phyloP scores from a whole-genome alignment of 371 early-diverging fungal genomes.

The Mucor irregularis region DNA sequence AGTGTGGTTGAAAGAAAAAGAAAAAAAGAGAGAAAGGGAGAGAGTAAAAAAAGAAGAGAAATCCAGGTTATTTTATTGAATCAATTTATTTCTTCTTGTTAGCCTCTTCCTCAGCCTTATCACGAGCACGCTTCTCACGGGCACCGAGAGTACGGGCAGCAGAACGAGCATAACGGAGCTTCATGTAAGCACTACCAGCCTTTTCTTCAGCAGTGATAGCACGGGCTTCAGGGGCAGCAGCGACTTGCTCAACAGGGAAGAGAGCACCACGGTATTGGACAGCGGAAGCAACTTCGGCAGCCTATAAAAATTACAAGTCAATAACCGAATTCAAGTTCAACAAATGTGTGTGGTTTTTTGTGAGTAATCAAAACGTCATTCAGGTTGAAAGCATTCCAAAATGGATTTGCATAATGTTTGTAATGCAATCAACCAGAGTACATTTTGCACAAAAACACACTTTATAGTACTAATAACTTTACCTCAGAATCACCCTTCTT shows the following conservation, averaged over 20 bases:
- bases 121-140: conserved; percentile 81
- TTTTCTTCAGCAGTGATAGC: conserved; percentile 87
- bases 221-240: conserved; percentile 74
- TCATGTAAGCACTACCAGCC: conserved; percentile 77
- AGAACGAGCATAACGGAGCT: conserved; percentile 90
- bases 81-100: conserved; percentile 55
- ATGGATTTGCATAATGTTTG: too few species aligned
- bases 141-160: conserved; percentile 82
- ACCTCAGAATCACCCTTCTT: conserved; percentile 76
- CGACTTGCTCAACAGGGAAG: conserved; percentile 74
- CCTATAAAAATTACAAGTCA: too few species aligned
- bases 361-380: too few species aligned
- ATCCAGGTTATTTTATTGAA: too few species aligned
- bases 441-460: background rate
- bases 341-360: too few species aligned
- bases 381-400: too few species aligned
- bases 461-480: background rate
- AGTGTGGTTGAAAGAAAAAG: background rate
- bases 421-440: background rate
- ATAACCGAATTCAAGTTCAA: too few species aligned
- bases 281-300: conserved; percentile 68
- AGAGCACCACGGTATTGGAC: conserved; percentile 74
- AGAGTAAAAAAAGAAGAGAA: background rate
- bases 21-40: background rate
- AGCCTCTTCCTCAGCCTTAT: conserved; percentile 85